Base-by-base conservation (phyloP, 768 basidiomycete species). In the Lactarius indigo region DNA sequence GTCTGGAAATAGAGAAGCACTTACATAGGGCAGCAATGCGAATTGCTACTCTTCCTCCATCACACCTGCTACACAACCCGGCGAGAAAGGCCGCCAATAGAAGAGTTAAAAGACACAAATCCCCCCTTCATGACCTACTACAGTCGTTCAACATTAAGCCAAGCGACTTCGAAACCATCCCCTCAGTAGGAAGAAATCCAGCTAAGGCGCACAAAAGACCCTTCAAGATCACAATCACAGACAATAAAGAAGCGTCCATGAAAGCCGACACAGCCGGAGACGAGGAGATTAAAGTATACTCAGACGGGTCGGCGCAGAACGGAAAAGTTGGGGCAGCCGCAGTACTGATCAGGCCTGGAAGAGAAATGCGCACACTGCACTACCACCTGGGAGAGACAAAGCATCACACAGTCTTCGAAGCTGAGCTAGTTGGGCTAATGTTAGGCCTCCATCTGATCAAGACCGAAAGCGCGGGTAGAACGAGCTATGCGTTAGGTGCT, bases 221-320 rank as follows among this genome's bases (percentile, higher is more conserved):
- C 2, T 26, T 55, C 26, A 26, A 3, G 0, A 5, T 55, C 2
- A 18, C 4, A 0, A 70, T 71, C 2, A 42, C 52, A 18, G 12
- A 2, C 2, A 28, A 57, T 5, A 31, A 47, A 17, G 56, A 71
- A 37, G 57, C 31, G 6, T 63, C 69, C 5, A 37, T 54, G 1
- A 26, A 18, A 1, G 47, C 26, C 0, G 64, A 64, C 20, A 7
- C 1, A 17, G 31, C 4, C 1, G 31, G 17, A 0, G 56, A 9
- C 0, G 59, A 67, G 0, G 20, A 57, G 0, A 60, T 69, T 1
- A 37, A 54, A 0, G 56, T 75, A 0, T 75, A 69, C 57, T 61
- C 69, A 0, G 73, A 75, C 33, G 68, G 75, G 0, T 75, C 74
- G 0, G 70, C 67, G 0, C 35, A 68, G 3, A 3, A 28, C 7